Percentiles rank a stretch among this genome's conserved stretches.
These are phyloP conservation scores for Coprinellus aureogranulatus DNA, from an alignment of 768 basidiomycete genomes.

Conservation along the genomic window DNA sequence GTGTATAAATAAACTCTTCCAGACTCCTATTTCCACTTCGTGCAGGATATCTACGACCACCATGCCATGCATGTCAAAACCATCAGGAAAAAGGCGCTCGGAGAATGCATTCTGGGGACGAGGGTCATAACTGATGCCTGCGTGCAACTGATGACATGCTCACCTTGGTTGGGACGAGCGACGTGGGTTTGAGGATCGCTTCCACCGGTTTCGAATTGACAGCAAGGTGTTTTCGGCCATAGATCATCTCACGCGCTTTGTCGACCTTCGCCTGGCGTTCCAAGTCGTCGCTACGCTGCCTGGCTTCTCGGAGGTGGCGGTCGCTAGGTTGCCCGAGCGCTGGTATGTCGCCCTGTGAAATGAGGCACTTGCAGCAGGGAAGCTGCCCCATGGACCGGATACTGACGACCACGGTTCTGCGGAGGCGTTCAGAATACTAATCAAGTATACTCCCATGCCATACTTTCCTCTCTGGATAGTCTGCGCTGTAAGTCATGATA, in stretches of 20 bases:
- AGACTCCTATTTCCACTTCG: conserved; percentile 38
- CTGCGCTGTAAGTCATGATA: conserved; percentile 8
- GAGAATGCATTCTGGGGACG: conserved; percentile 35
- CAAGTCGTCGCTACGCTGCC: neutral
- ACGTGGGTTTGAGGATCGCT: neutral
- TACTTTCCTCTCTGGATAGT: conserved; percentile 10
- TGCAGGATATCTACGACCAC: conserved; percentile 36
- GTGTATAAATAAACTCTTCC: conserved; percentile 36
- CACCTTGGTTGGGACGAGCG: neutral
- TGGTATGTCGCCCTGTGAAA: conserved; percentile 24
- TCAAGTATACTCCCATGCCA: conserved; percentile 12
- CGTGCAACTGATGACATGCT: neutral
- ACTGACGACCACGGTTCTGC: conserved; percentile 15
- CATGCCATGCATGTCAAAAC: conserved; percentile 25
- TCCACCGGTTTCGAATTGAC: neutral
- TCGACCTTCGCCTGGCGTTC: neutral
- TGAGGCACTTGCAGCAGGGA: conserved; percentile 33
- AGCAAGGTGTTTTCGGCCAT: neutral
- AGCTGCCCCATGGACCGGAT: conserved; percentile 32
- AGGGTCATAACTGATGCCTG: too few relatives aligned
- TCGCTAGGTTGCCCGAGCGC: conserved; percentile 15
- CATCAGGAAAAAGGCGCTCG: conserved; percentile 9
- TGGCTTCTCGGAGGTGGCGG: neutral
- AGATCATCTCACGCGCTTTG: neutral
- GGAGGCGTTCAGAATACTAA: neutral